Conservation (phyloP, 208 protist genomes). For the Entamoeba invadens region DNA sequence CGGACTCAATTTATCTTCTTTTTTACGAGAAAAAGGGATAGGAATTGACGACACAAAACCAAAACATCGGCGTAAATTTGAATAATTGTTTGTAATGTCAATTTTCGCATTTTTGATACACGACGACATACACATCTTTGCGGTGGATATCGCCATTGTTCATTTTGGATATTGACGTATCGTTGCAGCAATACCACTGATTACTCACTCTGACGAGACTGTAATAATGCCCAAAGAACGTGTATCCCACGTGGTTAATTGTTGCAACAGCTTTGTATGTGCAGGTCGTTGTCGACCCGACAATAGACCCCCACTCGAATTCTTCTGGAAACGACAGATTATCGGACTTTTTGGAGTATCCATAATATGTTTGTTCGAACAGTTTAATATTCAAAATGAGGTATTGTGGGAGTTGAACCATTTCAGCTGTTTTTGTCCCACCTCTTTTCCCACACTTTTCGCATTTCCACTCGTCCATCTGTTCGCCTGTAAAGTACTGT, state of each 20-base stretch:
- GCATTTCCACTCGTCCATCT: neutral
- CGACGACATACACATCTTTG: neutral
- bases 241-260: neutral
- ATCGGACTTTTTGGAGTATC: neutral
- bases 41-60: no score
- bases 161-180: neutral
- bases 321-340: neutral
- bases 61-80: no score
- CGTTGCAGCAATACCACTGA: neutral
- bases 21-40: neutral
- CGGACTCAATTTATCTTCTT: neutral
- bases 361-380: neutral
- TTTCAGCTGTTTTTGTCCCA: neutral
- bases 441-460: neutral
- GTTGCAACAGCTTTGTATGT: neutral
- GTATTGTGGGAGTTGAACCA: neutral
- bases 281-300: neutral
- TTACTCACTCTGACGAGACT: neutral
- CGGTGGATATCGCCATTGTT: neutral
- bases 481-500: neutral
- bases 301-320: neutral
- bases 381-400: neutral
- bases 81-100: no score
- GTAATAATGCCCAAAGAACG: neutral
- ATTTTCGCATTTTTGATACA: neutral